A percentile compares a stretch with the other conserved stretches of the same genome.
These are phyloP conservation scores for Tothia fuscella DNA, from an alignment of 2,329 filamentous ascomycete genomes.

Conservation along the genomic window DNA sequence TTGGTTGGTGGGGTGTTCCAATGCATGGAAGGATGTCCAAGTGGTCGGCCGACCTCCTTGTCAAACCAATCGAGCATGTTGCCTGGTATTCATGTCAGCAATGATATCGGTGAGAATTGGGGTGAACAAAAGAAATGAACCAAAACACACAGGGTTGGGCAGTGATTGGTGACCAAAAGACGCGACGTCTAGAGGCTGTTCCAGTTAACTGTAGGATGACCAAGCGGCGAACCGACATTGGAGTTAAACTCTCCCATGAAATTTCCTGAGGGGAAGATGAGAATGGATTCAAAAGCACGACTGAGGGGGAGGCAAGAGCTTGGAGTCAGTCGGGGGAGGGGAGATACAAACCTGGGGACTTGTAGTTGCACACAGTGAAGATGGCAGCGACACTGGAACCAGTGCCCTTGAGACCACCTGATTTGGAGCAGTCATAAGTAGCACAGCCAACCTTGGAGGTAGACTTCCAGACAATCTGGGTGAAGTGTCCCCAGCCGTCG, in stretches of 20 bases:
- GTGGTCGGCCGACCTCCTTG: background rate
- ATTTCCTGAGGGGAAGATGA: conserved; percentile 36
- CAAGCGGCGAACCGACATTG: conserved; percentile 38
- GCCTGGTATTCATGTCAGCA: background rate
- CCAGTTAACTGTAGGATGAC: conserved; percentile 24
- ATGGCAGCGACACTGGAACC: conserved; percentile 37
- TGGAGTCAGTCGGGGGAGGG: background rate
- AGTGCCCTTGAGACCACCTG: conserved; percentile 32
- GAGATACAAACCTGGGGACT: conserved; percentile 50
- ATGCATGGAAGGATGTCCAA: background rate
- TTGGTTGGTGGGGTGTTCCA: conserved; percentile 4
- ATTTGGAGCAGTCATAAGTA: conserved; percentile 40
- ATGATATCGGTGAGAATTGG: background rate
- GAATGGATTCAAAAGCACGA: conserved; percentile 8
- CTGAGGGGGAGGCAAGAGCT: background rate
- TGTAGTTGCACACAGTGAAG: conserved; percentile 87
- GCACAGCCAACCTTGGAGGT: conserved; percentile 53
- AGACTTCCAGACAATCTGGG: conserved; percentile 59
- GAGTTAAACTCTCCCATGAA: conserved; percentile 38
- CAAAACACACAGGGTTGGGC: background rate
- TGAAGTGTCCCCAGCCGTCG: conserved; percentile 60
- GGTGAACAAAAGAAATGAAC: background rate
- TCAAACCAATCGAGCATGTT: background rate
- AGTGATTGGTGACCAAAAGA: background rate
- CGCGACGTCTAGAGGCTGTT: conserved; percentile 12